Base-by-base conservation (phyloP, 208 protist genomes). In the Blastocrithidia nonstop region DNA sequence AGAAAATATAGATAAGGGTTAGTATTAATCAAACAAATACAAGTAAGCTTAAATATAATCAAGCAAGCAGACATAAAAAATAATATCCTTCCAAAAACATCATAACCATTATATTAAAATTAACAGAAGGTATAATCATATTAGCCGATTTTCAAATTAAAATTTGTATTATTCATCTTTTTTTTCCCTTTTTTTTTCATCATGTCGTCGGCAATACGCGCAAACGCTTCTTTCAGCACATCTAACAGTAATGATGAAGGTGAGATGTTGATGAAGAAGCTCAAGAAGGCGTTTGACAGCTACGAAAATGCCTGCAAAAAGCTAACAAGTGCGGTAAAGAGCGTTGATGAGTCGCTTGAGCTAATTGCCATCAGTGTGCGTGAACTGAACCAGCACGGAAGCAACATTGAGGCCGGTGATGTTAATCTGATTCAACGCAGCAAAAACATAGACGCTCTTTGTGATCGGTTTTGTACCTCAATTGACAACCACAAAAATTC, bases 251-350 rank as follows among this genome's bases (percentile, higher is more conserved):
- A 49, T n/a, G 70, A 76, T 35, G 50, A 66, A 3, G 41, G 61
- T 3, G 40, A 31, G 1, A 44, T 48, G 0, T 36, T 84, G 19
- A 48, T 79, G 17, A 44, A 54, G 9, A 76, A 76, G 56, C 37
- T 84, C 13, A 69, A 79, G 46, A 50, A 63, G 31, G 74, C 66
- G 4, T 64, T 76, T 35, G 21, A 37, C 6, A 67, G 51, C 27
- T 84, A 77, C 52, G 57, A 73, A 22, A 32, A 36, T 13, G 74
- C 74, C 0, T 61, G 40, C 8, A 78, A 66, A 43, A 71, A 79
- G 45, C 79, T 77, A 42, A 55, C 74, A 0, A 17, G 47, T 6
- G 70, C 70, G 6, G 66, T 79, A n/a, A 77, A 75, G 35, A 63
- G 53, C 19, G 43, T 84, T 8, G 70, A 76, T 27, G 49, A 15